Evolutionary conservation across 1,284 basidiomycete genomes (phyloP).

Genomic region (Ganoderma sp.): DNA sequence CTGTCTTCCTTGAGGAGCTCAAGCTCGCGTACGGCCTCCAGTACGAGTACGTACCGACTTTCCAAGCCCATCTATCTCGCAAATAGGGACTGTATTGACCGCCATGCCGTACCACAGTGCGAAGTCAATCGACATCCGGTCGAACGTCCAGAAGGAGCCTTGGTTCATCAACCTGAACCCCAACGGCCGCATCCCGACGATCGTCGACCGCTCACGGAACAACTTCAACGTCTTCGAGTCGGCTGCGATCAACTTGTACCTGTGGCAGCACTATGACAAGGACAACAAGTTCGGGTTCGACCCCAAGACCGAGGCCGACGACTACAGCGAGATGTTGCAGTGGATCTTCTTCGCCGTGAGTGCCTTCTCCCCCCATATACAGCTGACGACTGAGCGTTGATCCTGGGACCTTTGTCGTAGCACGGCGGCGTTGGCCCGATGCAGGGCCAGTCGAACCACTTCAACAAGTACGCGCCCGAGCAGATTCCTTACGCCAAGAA

Average conservation of each 20-base stretch:
- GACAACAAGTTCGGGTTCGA: slow-evolving; percentile 57
- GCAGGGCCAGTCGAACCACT: slow-evolving; percentile 77
- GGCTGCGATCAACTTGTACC: slow-evolving; percentile 59
- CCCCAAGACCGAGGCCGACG: slow-evolving; percentile 42
- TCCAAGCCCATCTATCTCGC: not conserved
- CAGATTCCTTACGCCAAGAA: slow-evolving; percentile 71
- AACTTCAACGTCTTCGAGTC: slow-evolving; percentile 62
- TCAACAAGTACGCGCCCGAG: slow-evolving; percentile 60
- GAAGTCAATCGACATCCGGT: slow-evolving; percentile 44
- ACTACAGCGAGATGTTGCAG: slow-evolving; percentile 66
- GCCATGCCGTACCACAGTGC: slow-evolving; percentile 37
- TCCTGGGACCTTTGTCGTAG: slow-evolving; percentile 37
- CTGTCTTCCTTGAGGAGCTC: slow-evolving; percentile 43
- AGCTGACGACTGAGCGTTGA: not conserved
- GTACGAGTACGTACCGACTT: slow-evolving; percentile 37
- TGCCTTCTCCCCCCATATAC: not conserved
- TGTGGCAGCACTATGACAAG: slow-evolving; percentile 55
- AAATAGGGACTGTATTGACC: not conserved
- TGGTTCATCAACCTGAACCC: slow-evolving; percentile 66
- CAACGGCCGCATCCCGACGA: slow-evolving; percentile 63
- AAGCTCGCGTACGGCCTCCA: slow-evolving; percentile 39
- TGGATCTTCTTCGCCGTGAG: slow-evolving; percentile 82
- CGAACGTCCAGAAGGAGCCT: slow-evolving; percentile 58
- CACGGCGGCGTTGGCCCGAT: slow-evolving; percentile 78
- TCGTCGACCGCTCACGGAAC: slow-evolving; percentile 49